A percentile compares a stretch with the other conserved stretches of the same genome.
phyloP scores from a whole-genome alignment of 2,329 filamentous ascomycete species.

The Pseudogymnoascus sp. region DNA sequence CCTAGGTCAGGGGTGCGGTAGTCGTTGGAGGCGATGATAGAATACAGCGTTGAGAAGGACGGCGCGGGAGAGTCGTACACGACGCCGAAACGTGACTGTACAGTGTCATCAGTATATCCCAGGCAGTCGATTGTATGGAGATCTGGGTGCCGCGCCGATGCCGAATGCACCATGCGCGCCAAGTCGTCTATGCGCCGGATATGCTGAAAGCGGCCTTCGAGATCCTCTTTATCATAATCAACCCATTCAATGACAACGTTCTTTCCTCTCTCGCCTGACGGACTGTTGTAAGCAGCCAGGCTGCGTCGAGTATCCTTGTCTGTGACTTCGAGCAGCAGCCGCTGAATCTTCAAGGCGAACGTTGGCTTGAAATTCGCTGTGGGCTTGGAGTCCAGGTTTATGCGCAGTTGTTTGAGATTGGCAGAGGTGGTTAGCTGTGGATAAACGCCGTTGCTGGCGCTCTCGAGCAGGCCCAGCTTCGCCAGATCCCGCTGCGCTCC shows the following conservation, averaged over 20 bases:
- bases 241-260: constrained; percentile 40
- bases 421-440: constrained; percentile 37
- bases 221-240: constrained; percentile 33
- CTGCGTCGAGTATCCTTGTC: constrained; percentile 21
- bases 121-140: constrained; percentile 41
- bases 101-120: constrained; percentile 39
- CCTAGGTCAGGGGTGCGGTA: constrained; percentile 40
- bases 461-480: constrained; percentile 37
- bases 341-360: constrained; percentile 35
- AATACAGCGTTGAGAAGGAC: constrained; percentile 33
- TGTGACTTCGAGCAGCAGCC: constrained; percentile 26
- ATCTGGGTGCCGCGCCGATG: constrained; percentile 38
- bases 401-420: constrained; percentile 38
- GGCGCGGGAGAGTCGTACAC: constrained; percentile 34
- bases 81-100: constrained; percentile 36
- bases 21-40: constrained; percentile 34
- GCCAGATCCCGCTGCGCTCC: constrained; percentile 36
- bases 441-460: constrained; percentile 35
- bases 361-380: constrained; percentile 37
- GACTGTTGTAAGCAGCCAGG: constrained; percentile 31
- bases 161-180: constrained; percentile 41
- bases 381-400: constrained; percentile 39
- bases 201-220: constrained; percentile 37
- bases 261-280: constrained; percentile 20
- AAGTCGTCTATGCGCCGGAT: constrained; percentile 40